Evolutionary conservation across 768 basidiomycete genomes (phyloP).

Genomic region (Mycena alexandri): DNA sequence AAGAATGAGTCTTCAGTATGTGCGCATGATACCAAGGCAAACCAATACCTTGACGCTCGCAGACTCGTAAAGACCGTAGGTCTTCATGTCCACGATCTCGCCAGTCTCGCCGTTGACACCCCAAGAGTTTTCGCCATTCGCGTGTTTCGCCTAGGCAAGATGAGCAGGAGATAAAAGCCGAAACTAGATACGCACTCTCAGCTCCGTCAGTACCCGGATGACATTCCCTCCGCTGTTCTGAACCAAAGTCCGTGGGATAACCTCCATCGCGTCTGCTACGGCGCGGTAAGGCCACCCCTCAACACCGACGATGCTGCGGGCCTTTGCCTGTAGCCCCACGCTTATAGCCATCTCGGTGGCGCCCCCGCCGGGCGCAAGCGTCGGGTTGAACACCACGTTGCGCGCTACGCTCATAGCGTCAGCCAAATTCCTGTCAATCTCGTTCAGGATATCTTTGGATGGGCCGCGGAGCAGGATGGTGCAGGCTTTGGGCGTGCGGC

Average conservation of each 20-base stretch:
- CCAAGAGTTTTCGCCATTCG: slow-evolving; percentile 90
- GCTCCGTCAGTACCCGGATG: slow-evolving; percentile 91
- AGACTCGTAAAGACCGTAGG: slow-evolving; percentile 93
- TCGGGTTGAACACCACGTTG: slow-evolving; percentile 96
- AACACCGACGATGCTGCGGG: slow-evolving; percentile 85
- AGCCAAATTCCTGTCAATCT: slow-evolving; percentile 96
- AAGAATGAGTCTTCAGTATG: not conserved
- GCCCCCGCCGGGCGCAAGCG: slow-evolving; percentile 94
- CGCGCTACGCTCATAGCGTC: slow-evolving; percentile 98
- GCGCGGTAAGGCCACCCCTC: slow-evolving; percentile 94
- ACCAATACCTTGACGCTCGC: slow-evolving; percentile 91
- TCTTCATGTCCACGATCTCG: slow-evolving; percentile 95
- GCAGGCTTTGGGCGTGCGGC: slow-evolving; percentile 92
- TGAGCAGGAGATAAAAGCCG: slow-evolving; percentile 11
- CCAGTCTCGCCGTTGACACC: slow-evolving; percentile 97
- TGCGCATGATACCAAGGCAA: not conserved
- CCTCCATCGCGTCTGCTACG: slow-evolving; percentile 96
- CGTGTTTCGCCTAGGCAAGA: slow-evolving; percentile 86
- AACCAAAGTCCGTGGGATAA: slow-evolving; percentile 94
- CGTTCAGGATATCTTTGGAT: slow-evolving; percentile 97
- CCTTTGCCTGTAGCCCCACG: slow-evolving; percentile 86
- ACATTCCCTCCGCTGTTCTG: slow-evolving; percentile 97
- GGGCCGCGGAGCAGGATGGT: slow-evolving; percentile 98
- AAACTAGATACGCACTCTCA: slow-evolving; percentile 72
- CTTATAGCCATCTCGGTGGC: slow-evolving; percentile 99